Percentiles rank a stretch among this genome's conserved stretches.
Evolutionary conservation across 768 basidiomycete genomes (phyloP).

Genomic region (Postia placenta): DNA sequence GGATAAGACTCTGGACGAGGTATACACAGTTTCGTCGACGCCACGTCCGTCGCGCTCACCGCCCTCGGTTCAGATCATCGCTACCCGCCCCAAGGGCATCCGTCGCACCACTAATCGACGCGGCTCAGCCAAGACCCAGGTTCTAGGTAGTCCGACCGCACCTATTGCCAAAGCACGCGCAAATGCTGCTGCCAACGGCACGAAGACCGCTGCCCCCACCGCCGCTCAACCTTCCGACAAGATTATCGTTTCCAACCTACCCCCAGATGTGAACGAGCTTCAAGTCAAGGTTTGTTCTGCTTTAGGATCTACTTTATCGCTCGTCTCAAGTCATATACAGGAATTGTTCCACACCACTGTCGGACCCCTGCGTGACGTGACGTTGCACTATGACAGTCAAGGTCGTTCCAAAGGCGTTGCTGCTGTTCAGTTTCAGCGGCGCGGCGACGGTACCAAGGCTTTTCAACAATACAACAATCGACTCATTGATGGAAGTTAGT

Average conservation of each 20-base stretch:
- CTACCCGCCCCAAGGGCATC: conserved; percentile 44
- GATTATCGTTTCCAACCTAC: conserved; percentile 95
- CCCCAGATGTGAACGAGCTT: conserved; percentile 84
- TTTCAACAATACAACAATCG: conserved; percentile 95
- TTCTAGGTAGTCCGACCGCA: conserved; percentile 49
- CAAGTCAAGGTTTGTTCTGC: conserved; percentile 79
- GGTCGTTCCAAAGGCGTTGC: conserved; percentile 93
- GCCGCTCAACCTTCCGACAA: conserved; percentile 58
- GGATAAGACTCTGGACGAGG: conserved; percentile 85
- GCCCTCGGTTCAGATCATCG: conserved; percentile 52
- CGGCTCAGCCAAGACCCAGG: conserved; percentile 44
- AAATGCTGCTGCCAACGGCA: conserved; percentile 27
- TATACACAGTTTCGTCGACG: conserved; percentile 29
- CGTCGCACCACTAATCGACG: conserved; percentile 39
- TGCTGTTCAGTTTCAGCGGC: conserved; percentile 75
- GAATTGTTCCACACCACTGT: conserved; percentile 91
- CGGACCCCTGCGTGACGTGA: conserved; percentile 79
- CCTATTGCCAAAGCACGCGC: conserved; percentile 51
- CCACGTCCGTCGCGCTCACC: conserved; percentile 18
- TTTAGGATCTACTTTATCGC: no score
- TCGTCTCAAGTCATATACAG: conserved; percentile 34
- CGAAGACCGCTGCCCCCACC: conserved; percentile 31
- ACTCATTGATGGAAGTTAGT: conserved; percentile 99
- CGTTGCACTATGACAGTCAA: conserved; percentile 74
- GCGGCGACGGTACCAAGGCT: conserved; percentile 89